These are phyloP conservation scores for Sphaerulina vaccinii DNA, from an alignment of 2,329 filamentous ascomycete genomes.

Conservation along the genomic window DNA sequence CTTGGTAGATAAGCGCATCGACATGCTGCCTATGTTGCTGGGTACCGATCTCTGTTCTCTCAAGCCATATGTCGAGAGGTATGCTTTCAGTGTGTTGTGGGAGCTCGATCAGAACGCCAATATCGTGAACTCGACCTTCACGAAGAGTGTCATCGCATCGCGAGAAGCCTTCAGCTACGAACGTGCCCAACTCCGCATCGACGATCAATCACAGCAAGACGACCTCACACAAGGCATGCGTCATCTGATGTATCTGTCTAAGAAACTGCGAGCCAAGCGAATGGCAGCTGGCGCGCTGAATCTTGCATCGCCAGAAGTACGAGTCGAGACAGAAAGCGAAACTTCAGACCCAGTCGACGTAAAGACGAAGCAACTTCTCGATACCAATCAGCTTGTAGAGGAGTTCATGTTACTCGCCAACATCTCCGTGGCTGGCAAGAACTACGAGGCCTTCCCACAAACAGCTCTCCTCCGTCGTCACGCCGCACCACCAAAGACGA, in stretches of 20 bases:
- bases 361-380: slow-evolving; percentile 89
- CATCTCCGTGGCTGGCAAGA: slow-evolving; percentile 85
- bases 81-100: slow-evolving; percentile 60
- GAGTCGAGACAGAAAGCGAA: slow-evolving; percentile 91
- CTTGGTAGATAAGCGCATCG: slow-evolving; percentile 96
- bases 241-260: slow-evolving; percentile 80
- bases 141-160: slow-evolving; percentile 96
- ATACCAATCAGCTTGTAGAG: slow-evolving; percentile 96
- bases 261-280: slow-evolving; percentile 89
- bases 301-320: slow-evolving; percentile 95
- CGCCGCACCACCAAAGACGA: slow-evolving; percentile 86
- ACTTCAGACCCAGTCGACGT: slow-evolving; percentile 95
- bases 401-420: slow-evolving; percentile 99
- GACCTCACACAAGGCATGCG: slow-evolving; percentile 89
- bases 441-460: slow-evolving; percentile 89
- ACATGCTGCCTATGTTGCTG: slow-evolving; percentile 96
- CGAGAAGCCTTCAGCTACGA: slow-evolving; percentile 98
- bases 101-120: slow-evolving; percentile 83
- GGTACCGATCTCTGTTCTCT: slow-evolving; percentile 95
- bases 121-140: slow-evolving; percentile 81
- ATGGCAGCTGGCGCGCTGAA: slow-evolving; percentile 95
- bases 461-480: slow-evolving; percentile 92
- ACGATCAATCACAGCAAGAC: slow-evolving; percentile 82
- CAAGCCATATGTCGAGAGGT: slow-evolving; percentile 91
- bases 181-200: slow-evolving; percentile 88